Evolutionary conservation across 1,284 basidiomycete species (phyloP), one percentile per base, ranked within the genome.

Genomic region (Puccinia hordei): DNA sequence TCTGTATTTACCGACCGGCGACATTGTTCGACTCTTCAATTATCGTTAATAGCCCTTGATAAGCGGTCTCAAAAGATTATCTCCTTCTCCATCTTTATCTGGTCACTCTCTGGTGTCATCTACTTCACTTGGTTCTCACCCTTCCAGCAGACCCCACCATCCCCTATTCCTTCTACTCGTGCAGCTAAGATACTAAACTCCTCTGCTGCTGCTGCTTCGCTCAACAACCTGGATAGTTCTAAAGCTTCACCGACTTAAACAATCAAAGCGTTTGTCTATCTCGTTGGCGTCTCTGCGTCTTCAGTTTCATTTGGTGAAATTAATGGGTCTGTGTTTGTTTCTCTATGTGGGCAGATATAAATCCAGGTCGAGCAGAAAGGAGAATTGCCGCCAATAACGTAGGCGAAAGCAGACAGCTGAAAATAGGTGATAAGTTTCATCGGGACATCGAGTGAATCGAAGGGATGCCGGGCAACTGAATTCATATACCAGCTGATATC

Each of bases 71-170:
- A 78, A 53, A 68, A 57, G 57, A 68, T 71, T 9, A 68, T 78
- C 38, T 78, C 76, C n/a, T 57, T 78, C 30, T 78, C 76, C 1
- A 38, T 69, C 53, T 78, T 78, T 27, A 33, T 78, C 66, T 78
- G 76, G 76, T 65, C 76, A 6, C 66, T 78, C 27, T 78, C 66
- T 22, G 76, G 76, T 1, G 66, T 78, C 38, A 57, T 68, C 27
- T 78, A 78, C 53, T 78, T 78, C 38, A 78, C 63, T 53, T 78
- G 76, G 76, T 78, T 77, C 63, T 77, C 74, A 4, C 68, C 51
- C 72, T 71, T 71, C 44, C n/a, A 71, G n/a, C 65, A n/a, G 33
- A n/a, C 65, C 41, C 24, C 41, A 46, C n/a, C 57, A 24, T 59
- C 57, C 17, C 30, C 57, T 33, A 38, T n/a, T 55, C 13, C 12